Percentiles rank a stretch among this genome's conserved stretches.
Conservation (phyloP, 495 filamentous ascomycete species). For the Thermothielavioides terrestris region DNA sequence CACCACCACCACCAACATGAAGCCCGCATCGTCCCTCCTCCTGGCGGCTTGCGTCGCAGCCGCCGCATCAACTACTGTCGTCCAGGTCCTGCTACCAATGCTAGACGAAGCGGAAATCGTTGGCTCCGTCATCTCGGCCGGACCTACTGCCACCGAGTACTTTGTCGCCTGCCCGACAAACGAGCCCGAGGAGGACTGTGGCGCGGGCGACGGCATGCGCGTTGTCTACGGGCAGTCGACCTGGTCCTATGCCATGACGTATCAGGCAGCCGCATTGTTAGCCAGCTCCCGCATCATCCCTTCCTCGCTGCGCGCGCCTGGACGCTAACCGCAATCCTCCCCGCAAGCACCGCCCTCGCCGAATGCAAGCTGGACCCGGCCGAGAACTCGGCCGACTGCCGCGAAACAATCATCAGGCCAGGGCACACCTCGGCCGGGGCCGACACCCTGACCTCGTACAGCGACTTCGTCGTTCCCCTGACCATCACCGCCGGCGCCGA, state of each 20-base stretch:
- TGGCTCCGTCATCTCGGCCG: constrained; percentile 36
- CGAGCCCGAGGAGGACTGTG: constrained; percentile 11
- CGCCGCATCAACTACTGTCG: constrained; percentile 23
- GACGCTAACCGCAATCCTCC: background rate
- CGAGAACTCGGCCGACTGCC: background rate
- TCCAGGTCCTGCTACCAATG: constrained; percentile 30
- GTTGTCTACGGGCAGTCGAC: constrained; percentile 26
- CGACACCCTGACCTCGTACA: background rate
- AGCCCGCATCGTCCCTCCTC: constrained; percentile 11
- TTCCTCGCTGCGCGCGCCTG: background rate
- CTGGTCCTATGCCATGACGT: constrained; percentile 14
- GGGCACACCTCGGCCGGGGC: background rate
- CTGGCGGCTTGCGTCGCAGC: constrained; percentile 19
- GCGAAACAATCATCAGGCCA: background rate
- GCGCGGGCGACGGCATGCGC: constrained; percentile 19
- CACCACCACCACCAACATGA: constrained; percentile 1
- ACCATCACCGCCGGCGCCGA: constrained; percentile 28
- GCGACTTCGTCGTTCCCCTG: constrained; percentile 12
- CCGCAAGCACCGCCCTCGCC: background rate
- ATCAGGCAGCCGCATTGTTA: no score
- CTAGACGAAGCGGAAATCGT: constrained; percentile 29
- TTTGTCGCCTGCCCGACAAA: constrained; percentile 32
- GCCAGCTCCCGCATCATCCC: no score
- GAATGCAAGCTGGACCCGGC: background rate
- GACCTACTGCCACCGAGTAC: constrained; percentile 34